These are phyloP conservation scores for Tolypocladium ovalisporum DNA, from an alignment of 2,329 filamentous ascomycete species.

Conservation along the genomic window DNA sequence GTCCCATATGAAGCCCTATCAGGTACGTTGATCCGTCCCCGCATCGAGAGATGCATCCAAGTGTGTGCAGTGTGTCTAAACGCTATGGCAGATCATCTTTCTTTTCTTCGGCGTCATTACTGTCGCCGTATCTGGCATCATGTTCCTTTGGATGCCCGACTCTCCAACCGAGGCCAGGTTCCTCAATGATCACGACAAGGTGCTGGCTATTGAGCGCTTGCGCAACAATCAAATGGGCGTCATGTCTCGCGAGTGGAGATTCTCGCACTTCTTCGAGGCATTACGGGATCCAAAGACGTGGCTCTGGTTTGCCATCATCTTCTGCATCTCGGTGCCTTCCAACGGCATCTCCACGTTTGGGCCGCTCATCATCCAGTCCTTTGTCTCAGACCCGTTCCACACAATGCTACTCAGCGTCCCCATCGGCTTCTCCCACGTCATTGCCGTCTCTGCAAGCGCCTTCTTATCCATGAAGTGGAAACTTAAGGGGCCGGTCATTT, in stretches of 20 bases:
- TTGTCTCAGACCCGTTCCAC: conserved; percentile 44
- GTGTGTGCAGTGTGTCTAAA: background rate
- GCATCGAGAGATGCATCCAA: background rate
- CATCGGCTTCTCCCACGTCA: conserved; percentile 47
- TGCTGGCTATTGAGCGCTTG: conserved; percentile 42
- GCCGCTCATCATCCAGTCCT: conserved; percentile 46
- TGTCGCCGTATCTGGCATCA: conserved; percentile 31
- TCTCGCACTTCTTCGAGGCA: conserved; percentile 40
- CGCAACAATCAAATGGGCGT: conserved; percentile 45
- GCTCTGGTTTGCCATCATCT: conserved; percentile 44
- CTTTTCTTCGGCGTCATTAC: conserved; percentile 42
- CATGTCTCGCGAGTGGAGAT: conserved; percentile 39
- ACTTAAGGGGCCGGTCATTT: conserved; percentile 45
- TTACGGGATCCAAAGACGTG: conserved; percentile 48
- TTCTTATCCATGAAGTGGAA: conserved; percentile 43
- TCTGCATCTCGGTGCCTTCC: conserved; percentile 45
- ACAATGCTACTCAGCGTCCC: conserved; percentile 52
- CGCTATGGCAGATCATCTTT: conserved; percentile 35
- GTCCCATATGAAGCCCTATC: conserved; percentile 33
- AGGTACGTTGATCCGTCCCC: conserved; percentile 23
- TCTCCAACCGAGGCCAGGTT: conserved; percentile 39
- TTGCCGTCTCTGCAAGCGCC: conserved; percentile 46
- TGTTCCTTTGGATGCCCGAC: conserved; percentile 37
- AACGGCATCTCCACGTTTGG: conserved; percentile 49
- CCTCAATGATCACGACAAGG: conserved; percentile 37